Evolutionary conservation across 306 rosid species (phyloP), one percentile per base, ranked within the genome.

Genomic region (Prunus davidiana): DNA sequence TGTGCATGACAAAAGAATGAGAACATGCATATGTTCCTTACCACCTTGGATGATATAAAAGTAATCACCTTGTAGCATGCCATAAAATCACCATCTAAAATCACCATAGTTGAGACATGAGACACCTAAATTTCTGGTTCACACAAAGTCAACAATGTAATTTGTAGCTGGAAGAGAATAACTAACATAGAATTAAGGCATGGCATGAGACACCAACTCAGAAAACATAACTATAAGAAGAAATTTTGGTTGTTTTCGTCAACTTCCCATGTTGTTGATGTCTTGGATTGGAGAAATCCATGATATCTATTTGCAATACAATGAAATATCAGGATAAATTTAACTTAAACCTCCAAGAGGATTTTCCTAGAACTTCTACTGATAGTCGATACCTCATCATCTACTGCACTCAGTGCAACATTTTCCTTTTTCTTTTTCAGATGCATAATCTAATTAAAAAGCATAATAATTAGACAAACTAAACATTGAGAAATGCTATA

Each of bases 311-410:
- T 56, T 56, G 25, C n/a, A 5, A 22, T n/a, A 13, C 5, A n/a
- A 25, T 60, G 13, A 25, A 60, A 27, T 4, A 64, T 28, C 43
- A 28, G 15, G 34, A 67, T 1, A 70, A 70, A 10, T 27, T 27
- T 51, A 28, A 32, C 22, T 6, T 20, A 20, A 22, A 27, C 46
- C 56, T 27, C 22, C 43, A 69, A 50, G 16, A 52, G 22, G 13
- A 27, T 69, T 65, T 50, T 27, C 46, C 46, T 30, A 19, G 27
- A 69, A 69, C 74, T 69, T 70, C 62, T 28, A 20, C 62, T 46
- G 30, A 12, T 52, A 50, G 2, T 51, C 1, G 0, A 51, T 30
- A 28, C 56, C 74, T 70, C 24, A 51, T 70, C 20, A 50, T 16
- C 45, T 27, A 58, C 43, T 12, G 25, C 73, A 49, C 61, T 49